Base-by-base conservation (phyloP, 2,329 filamentous ascomycete genomes). In the Aspergillus pseudonomiae region DNA sequence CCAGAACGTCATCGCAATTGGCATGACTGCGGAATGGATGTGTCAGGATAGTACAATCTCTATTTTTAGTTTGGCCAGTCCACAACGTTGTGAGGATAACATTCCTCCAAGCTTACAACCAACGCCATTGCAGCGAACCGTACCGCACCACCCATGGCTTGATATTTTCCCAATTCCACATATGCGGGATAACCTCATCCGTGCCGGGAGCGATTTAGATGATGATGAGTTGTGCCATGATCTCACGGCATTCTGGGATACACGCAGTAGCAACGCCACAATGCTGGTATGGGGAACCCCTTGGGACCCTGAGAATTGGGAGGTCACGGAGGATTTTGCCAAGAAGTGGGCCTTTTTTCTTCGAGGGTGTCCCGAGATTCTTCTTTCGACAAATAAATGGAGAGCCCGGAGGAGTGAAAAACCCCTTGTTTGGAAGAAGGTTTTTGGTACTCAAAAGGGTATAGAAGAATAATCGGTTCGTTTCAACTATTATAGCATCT, bases 161-260 rank as follows among this genome's bases (percentile, higher is more conserved):
- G 43, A 46, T 24, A 14, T 46, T 6, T 46, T 46, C 43, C 43
- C 43, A 1, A 12, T 46, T 24, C 43, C 43, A 14, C 43, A 61
- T 30, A 74, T 80, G 71, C 67, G 79, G n/a, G 76, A 80, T 56
- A 75, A 73, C 55, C 62, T 80, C 53, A 80, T 81, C 45, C 62
- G 57, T 6, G 64, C 67, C n/a, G 57, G 59, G 4, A 66, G 66
- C 30, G 7, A 58, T 3, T 59, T 81, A 45, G 75, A 81, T 64
- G 71, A 78, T 26, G 77, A 79, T 28, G 75, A 78, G 19, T 71
- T 81, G 5, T 80, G 78, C 62, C 59, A 68, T 41, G 79, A 79
- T 50, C 61, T 80, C 10, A 68, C 74, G 43, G 74, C 61, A 0
- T 70, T 70, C 53, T 70, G 68, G 68, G 69, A 71, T 59, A 67